These are phyloP conservation scores for Ascochyta rabiei DNA, from an alignment of 2,329 filamentous ascomycete genomes.

Conservation along the genomic window DNA sequence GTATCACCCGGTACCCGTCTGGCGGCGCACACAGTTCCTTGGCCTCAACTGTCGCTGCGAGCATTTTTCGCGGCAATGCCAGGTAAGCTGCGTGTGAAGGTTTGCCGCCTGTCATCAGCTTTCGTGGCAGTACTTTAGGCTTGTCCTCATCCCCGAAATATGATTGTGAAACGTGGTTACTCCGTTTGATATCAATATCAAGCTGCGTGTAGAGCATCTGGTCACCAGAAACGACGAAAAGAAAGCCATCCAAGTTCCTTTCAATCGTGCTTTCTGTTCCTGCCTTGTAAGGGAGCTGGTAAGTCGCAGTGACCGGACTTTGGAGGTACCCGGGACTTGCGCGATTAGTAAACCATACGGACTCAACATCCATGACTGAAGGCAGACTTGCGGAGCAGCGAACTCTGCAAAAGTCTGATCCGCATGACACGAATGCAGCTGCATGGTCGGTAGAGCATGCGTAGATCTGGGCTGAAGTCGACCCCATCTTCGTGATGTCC, in stretches of 20 bases:
- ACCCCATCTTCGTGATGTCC: conserved; percentile 31
- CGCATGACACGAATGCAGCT: conserved; percentile 48
- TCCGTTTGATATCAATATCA: conserved; percentile 43
- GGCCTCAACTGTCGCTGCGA: conserved; percentile 54
- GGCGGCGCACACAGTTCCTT: conserved; percentile 40
- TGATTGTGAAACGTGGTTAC: conserved; percentile 1
- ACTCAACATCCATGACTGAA: conserved; percentile 34
- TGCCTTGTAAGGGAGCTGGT: conserved; percentile 34
- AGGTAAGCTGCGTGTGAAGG: conserved; percentile 53
- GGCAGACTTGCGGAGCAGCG: conserved; percentile 19
- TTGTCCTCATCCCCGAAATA: conserved; percentile 6
- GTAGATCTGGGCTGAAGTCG: conserved; percentile 35
- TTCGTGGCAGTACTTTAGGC: conserved; percentile 34
- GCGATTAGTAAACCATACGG: conserved; percentile 47
- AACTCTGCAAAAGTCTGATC: conserved; percentile 46
- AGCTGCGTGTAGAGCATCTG: conserved; percentile 57
- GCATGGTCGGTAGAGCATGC: conserved; percentile 30
- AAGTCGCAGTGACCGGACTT: conserved; percentile 37
- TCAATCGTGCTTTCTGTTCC: conserved; percentile 40
- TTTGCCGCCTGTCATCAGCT: conserved; percentile 31
- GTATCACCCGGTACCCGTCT: conserved; percentile 44
- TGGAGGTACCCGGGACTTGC: conserved; percentile 38
- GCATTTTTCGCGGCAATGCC: conserved; percentile 51
- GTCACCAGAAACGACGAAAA: conserved; percentile 56
- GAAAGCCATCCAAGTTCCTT: conserved; percentile 50